Evolutionary conservation across 305 asterid genomes (phyloP).

Genomic region (Solanum aculeatissimum): DNA sequence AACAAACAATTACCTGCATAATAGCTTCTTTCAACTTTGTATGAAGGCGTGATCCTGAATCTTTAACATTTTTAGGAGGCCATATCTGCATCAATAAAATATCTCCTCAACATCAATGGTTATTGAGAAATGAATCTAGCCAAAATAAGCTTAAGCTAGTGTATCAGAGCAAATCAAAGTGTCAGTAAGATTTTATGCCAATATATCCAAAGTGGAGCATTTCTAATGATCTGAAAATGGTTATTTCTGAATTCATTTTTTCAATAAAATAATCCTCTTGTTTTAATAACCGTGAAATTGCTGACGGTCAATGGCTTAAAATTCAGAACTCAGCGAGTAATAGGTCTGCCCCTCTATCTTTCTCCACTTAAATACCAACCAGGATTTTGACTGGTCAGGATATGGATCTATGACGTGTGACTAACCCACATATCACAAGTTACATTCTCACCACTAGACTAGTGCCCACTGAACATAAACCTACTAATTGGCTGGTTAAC

Average conservation of each 20-base stretch:
- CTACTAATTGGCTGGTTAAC: not conserved
- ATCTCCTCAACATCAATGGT: not conserved
- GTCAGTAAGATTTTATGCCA: not conserved
- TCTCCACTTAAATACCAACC: not conserved
- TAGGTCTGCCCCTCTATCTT: not conserved
- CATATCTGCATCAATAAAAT: conserved; percentile 56
- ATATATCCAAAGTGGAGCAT: not conserved
- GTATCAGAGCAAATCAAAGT: not conserved
- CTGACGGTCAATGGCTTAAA: not conserved
- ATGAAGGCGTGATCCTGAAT: conserved; percentile 82
- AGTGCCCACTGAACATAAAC: not conserved
- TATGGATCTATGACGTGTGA: not conserved
- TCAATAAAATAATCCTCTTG: not conserved
- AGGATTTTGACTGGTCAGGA: not conserved
- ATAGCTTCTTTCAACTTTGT: conserved; percentile 80
- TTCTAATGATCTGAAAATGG: not conserved
- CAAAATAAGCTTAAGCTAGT: not conserved
- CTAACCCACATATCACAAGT: not conserved
- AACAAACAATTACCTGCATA: conserved; percentile 43
- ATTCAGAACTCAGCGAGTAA: not conserved
- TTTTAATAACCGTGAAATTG: not conserved
- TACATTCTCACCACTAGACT: not conserved
- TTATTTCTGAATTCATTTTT: not conserved
- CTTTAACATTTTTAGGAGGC: conserved; percentile 95
- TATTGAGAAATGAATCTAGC: conserved; percentile 3